phyloP scores from a whole-genome alignment of 1,139 yeast genomes.

The Zygosaccharomyces pseudobailii region DNA sequence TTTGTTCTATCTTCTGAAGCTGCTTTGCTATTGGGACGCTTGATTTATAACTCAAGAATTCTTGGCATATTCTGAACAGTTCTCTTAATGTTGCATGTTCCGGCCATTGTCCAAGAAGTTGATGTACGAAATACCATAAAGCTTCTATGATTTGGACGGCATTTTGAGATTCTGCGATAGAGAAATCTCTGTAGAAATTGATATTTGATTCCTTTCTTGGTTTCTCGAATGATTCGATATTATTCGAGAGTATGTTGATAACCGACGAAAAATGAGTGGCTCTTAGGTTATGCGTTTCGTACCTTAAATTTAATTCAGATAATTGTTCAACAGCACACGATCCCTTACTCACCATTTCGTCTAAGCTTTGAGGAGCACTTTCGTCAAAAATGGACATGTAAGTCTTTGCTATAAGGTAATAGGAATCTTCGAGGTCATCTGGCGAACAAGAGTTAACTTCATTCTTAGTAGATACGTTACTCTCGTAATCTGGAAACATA shows the following conservation, averaged over 20 bases:
- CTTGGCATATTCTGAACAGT: slow-evolving; percentile 59
- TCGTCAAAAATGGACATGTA: slow-evolving; percentile 37
- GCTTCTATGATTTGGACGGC: slow-evolving; percentile 52
- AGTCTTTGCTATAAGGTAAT: slow-evolving; percentile 36
- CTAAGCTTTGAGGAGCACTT: slow-evolving; percentile 19
- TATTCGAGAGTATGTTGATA: slow-evolving; percentile 38
- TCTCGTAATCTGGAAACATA: slow-evolving; percentile 87
- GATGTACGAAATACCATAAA: slow-evolving; percentile 44
- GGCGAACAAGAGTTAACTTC: slow-evolving; percentile 22
- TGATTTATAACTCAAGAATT: slow-evolving; percentile 58
- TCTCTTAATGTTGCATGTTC: slow-evolving; percentile 87
- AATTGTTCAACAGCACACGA: slow-evolving; percentile 36
- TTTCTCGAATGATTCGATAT: slow-evolving; percentile 28
- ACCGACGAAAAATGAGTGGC: slow-evolving; percentile 43
- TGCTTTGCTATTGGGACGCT: slow-evolving; percentile 71
- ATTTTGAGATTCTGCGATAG: slow-evolving; percentile 53
- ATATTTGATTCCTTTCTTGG: slow-evolving; percentile 30
- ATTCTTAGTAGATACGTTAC: slow-evolving; percentile 41
- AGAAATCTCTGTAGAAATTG: slow-evolving; percentile 69
- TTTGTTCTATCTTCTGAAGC: slow-evolving; percentile 80
- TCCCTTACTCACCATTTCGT: slow-evolving; percentile 42
- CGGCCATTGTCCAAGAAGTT: slow-evolving; percentile 76
- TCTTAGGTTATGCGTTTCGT: slow-evolving; percentile 29
- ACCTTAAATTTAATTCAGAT: slow-evolving; percentile 22
- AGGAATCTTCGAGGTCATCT: slow-evolving; percentile 35